Percentiles rank a stretch among this genome's conserved stretches.
phyloP scores from a whole-genome alignment of 2,329 filamentous ascomycete species.

The Diaporthe sp. region DNA sequence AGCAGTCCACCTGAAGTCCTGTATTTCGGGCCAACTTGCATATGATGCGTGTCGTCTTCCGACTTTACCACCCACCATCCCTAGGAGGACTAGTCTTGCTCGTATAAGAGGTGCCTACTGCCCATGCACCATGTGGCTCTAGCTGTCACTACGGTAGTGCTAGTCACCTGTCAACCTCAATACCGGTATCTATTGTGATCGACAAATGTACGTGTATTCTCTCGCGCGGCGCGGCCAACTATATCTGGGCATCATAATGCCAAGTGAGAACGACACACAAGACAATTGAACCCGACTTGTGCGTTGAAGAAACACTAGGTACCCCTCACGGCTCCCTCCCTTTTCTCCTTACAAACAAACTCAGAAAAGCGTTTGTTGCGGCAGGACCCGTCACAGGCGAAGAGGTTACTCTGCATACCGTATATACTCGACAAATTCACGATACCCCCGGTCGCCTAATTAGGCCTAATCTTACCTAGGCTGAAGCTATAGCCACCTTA shows the following conservation, averaged over 20 bases:
- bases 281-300: not conserved
- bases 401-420: constrained; percentile 1
- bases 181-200: not conserved
- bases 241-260: not conserved
- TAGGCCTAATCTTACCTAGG: too few species aligned
- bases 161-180: not conserved
- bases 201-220: not conserved
- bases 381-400: constrained; percentile 2
- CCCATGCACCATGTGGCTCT: not conserved
- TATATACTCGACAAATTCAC: too few species aligned
- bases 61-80: not conserved
- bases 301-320: not conserved
- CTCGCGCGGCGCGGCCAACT: not conserved
- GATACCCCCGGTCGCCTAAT: too few species aligned
- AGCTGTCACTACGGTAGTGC: not conserved
- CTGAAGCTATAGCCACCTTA: too few species aligned
- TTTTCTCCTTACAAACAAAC: not conserved
- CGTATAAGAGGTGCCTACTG: not conserved
- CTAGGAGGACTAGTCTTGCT: not conserved
- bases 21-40: too few species aligned
- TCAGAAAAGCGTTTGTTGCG: constrained; percentile 15
- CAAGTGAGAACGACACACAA: not conserved
- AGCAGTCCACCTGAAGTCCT: too few species aligned
- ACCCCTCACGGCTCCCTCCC: not conserved
- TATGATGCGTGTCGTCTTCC: not conserved